Percentiles rank a stretch among this genome's conserved stretches.
Evolutionary conservation across 192 early-diverging fungal genomes (phyloP).

Genomic region (Gamsiella multidivaricata): DNA sequence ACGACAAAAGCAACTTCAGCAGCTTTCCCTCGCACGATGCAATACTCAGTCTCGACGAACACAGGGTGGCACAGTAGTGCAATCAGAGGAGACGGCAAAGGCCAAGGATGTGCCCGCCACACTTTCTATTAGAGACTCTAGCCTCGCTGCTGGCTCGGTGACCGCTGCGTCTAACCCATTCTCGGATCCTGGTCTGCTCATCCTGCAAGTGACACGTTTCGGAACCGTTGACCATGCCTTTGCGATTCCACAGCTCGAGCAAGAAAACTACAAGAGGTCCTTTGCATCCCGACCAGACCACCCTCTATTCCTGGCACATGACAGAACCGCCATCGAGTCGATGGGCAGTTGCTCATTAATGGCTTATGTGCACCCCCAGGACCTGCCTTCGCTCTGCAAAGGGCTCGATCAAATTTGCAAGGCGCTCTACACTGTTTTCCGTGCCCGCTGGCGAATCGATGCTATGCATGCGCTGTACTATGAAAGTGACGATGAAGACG

Average conservation of each 20-base stretch:
- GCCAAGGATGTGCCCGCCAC: not conserved
- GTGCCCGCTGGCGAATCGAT: conserved; percentile 40
- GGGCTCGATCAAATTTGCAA: conserved; percentile 39
- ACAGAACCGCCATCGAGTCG: conserved; percentile 6
- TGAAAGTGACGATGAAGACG: not conserved
- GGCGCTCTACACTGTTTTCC: conserved; percentile 26
- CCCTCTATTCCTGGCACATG: conserved; percentile 11
- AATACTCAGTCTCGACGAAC: not conserved
- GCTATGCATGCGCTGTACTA: not conserved
- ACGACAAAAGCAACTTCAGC: conserved; percentile 7
- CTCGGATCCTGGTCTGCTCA: conserved; percentile 15
- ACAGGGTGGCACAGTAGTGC: not conserved
- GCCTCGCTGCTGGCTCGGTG: not conserved
- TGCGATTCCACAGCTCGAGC: conserved; percentile 13
- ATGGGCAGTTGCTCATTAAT: conserved; percentile 33
- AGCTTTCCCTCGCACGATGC: conserved; percentile 6
- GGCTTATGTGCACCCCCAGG: conserved; percentile 41
- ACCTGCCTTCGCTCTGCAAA: conserved; percentile 24
- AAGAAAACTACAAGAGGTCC: not conserved
- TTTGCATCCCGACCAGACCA: not conserved
- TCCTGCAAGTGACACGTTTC: conserved; percentile 47
- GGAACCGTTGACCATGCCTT: conserved; percentile 50
- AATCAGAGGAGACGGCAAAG: no score
- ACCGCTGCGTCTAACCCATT: not conserved
- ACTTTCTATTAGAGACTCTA: not conserved